phyloP scores from a whole-genome alignment of 2,329 filamentous ascomycete species.

The Dactylellina drechsleri region DNA sequence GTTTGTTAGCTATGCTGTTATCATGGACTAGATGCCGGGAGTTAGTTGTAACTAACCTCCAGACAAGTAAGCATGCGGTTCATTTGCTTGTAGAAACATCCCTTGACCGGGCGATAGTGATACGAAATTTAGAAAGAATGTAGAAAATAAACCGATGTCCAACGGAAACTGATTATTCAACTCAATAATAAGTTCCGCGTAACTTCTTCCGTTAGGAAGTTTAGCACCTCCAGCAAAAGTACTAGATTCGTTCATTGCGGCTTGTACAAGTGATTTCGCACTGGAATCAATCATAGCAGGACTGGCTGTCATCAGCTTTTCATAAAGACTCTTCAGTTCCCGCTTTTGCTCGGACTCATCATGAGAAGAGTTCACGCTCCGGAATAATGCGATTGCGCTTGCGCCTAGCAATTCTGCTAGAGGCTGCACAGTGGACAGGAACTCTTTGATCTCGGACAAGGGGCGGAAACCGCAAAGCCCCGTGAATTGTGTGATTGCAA shows the following conservation, averaged over 20 bases:
- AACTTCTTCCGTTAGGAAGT: slow-evolving; percentile 66
- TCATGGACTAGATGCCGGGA: no score
- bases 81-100: slow-evolving; percentile 94
- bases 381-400: slow-evolving; percentile 70
- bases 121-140: slow-evolving; percentile 98
- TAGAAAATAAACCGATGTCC: slow-evolving; percentile 92
- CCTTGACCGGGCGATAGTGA: slow-evolving; percentile 88
- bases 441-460: slow-evolving; percentile 84
- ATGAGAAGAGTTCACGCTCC: slow-evolving; percentile 65
- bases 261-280: slow-evolving; percentile 74
- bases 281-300: slow-evolving; percentile 73
- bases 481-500: slow-evolving; percentile 95
- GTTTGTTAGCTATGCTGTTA: slow-evolving; percentile 5
- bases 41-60: slow-evolving; percentile 64
- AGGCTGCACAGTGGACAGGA: slow-evolving; percentile 74
- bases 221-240: slow-evolving; percentile 75
- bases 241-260: slow-evolving; percentile 74
- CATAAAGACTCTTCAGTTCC: slow-evolving; percentile 80
- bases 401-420: slow-evolving; percentile 75
- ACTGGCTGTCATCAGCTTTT: slow-evolving; percentile 80
- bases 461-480: slow-evolving; percentile 96
- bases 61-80: slow-evolving; percentile 94
- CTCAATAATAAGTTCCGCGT: slow-evolving; percentile 77
- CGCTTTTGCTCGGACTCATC: slow-evolving; percentile 70
- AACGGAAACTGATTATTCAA: slow-evolving; percentile 84